A percentile compares a stretch with the other conserved stretches of the same genome.
Conservation (phyloP, 805 yeast species). For the Candida coquimbonensis region DNA sequence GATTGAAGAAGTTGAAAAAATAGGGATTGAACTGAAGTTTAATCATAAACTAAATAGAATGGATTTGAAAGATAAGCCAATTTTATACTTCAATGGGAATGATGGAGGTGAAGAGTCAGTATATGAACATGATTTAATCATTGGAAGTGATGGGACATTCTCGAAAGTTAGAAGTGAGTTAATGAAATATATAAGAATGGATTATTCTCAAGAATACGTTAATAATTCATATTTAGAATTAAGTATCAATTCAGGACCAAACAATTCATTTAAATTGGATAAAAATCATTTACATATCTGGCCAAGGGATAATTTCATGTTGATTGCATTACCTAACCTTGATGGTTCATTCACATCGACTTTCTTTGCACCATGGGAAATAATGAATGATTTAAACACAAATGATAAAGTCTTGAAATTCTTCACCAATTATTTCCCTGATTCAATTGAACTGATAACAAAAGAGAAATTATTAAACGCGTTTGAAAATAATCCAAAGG, state of each 20-base stretch:
- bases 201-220: slow-evolving; percentile 67
- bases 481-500: slow-evolving; percentile 58
- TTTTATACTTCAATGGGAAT: slow-evolving; percentile 16
- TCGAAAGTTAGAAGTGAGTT: slow-evolving; percentile 66
- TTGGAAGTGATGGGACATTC: slow-evolving; percentile 86
- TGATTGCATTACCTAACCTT: slow-evolving; percentile 78
- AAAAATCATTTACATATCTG: slow-evolving; percentile 85
- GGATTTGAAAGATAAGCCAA: slow-evolving; percentile 24
- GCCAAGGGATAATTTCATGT: slow-evolving; percentile 85
- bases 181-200: slow-evolving; percentile 61
- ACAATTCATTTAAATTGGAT: slow-evolving; percentile 31
- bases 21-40: slow-evolving; percentile 42
- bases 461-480: slow-evolving; percentile 41
- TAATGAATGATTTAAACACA: slow-evolving; percentile 47
- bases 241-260: slow-evolving; percentile 51
- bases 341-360: slow-evolving; percentile 90
- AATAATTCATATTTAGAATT: slow-evolving; percentile 81
- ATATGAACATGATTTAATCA: slow-evolving; percentile 43
- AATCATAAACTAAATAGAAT: slow-evolving; percentile 47
- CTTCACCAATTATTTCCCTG: slow-evolving; percentile 59
- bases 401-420: slow-evolving; percentile 43
- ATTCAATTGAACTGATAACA: slow-evolving; percentile 68
- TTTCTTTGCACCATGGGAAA: slow-evolving; percentile 72
- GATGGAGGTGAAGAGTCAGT: slow-evolving; percentile 5
- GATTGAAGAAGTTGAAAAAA: slow-evolving; percentile 54